Conservation (phyloP, 371 early-diverging fungal genomes). For the Mortierella sp. region DNA sequence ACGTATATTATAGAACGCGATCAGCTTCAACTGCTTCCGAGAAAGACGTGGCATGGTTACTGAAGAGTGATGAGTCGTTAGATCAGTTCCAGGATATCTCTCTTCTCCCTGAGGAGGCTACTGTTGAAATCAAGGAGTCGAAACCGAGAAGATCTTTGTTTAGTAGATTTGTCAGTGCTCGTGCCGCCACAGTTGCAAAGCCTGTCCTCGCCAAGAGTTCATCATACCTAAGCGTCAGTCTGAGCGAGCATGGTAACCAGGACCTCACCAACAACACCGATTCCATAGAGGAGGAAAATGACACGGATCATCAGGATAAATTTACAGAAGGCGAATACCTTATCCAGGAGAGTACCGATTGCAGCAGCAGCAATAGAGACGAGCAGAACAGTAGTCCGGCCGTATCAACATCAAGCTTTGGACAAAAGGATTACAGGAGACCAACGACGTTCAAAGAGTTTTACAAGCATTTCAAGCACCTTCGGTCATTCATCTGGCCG, state of each 20-base stretch:
- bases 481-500: too few species aligned
- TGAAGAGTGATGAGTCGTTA: constrained; percentile 43
- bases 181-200: constrained; percentile 9
- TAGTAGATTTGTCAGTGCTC: constrained; percentile 10
- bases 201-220: constrained; percentile 32
- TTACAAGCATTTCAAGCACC: too few species aligned
- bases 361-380: too few species aligned
- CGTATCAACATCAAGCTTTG: too few species aligned
- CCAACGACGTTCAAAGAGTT: too few species aligned
- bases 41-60: constrained; percentile 30
- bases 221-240: constrained; percentile 33
- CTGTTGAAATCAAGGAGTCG: constrained; percentile 17
- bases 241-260: constrained; percentile 28
- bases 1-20: constrained; percentile 35
- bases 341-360: background rate
- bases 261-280: constrained; percentile 16
- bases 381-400: too few species aligned
- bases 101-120: constrained; percentile 25
- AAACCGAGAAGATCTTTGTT: constrained; percentile 22
- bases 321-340: constrained; percentile 43
- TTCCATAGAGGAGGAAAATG: constrained; percentile 17
- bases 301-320: background rate
- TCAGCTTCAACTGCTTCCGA: constrained; percentile 39
- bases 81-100: constrained; percentile 54
- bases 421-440: too few species aligned